Conservation (phyloP, 192 early-diverging fungal genomes). For the Paraglomus occultum region DNA sequence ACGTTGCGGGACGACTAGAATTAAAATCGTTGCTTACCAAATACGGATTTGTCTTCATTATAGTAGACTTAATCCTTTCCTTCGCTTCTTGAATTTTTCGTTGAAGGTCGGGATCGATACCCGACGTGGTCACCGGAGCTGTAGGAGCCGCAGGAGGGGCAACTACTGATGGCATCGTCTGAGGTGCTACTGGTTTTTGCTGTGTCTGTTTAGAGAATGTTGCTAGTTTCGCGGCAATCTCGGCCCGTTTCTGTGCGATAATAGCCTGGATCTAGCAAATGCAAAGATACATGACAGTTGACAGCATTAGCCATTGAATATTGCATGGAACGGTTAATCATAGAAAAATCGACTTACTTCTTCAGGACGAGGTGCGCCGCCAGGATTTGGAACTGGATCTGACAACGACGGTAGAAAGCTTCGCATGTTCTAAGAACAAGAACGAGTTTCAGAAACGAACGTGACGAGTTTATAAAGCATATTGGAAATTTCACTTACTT, state of each 20-base stretch:
- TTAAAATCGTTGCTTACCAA: constrained; percentile 1
- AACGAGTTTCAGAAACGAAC: neutral
- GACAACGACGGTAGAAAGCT: constrained; percentile 10
- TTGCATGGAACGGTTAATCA: neutral
- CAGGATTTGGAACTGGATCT: neutral
- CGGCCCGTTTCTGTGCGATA: neutral
- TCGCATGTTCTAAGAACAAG: neutral
- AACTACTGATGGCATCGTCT: neutral
- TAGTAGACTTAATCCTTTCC: constrained; percentile 30
- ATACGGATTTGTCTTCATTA: constrained; percentile 27
- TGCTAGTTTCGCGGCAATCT: constrained; percentile 23
- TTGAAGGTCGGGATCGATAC: constrained; percentile 42
- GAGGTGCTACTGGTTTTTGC: constrained; percentile 1
- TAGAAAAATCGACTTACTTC: neutral
- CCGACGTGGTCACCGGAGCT: neutral
- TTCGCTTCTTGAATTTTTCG: constrained; percentile 50
- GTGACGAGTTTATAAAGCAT: neutral
- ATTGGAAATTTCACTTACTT: neutral
- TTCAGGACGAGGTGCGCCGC: constrained; percentile 5
- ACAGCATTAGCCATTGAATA: too few species aligned
- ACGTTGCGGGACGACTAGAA: constrained; percentile 1
- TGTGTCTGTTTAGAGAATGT: constrained; percentile 25
- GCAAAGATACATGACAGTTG: neutral
- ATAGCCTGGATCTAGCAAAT: neutral
- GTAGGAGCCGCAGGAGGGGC: neutral